A percentile compares a stretch with the other conserved stretches of the same genome.
Conservation (phyloP, 2,329 filamentous ascomycete genomes). For the Aspergillus calidoustus region DNA sequence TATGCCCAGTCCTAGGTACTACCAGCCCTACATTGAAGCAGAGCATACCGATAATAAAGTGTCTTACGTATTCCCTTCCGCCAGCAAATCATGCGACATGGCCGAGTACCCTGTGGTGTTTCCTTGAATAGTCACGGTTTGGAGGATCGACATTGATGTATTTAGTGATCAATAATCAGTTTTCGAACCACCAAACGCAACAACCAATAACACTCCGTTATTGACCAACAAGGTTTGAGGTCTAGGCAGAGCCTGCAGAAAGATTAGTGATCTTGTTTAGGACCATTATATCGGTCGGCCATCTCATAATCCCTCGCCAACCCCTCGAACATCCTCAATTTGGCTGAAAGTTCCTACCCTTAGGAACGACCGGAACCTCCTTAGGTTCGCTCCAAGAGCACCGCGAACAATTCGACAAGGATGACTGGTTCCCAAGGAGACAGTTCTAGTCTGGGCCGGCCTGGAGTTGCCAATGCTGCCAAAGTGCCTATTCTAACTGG, state of each 20-base stretch:
- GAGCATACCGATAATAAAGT: no score
- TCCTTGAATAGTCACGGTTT: no score
- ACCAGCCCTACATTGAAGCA: no score
- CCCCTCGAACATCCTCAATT: not conserved
- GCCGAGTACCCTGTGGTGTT: no score
- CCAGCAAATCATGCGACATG: no score
- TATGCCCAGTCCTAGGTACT: no score
- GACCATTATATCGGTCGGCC: not conserved
- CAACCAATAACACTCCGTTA: not conserved
- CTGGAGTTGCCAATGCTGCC: not conserved
- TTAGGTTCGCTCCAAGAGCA: not conserved
- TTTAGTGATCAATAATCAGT: no score
- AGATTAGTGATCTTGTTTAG: not conserved
- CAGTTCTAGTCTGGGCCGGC: not conserved
- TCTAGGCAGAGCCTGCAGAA: not conserved
- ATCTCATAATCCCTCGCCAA: not conserved
- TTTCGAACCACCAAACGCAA: no score
- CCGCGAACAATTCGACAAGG: not conserved
- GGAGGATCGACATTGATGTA: no score
- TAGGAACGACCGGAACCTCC: no score
- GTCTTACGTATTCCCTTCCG: no score
- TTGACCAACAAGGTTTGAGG: not conserved
- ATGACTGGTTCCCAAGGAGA: not conserved
- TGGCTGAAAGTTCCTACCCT: not conserved
- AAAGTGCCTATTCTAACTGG: slow-evolving; percentile 24